Evolutionary conservation across 768 basidiomycete species (phyloP).

Genomic region (Cubamyces lactineus): DNA sequence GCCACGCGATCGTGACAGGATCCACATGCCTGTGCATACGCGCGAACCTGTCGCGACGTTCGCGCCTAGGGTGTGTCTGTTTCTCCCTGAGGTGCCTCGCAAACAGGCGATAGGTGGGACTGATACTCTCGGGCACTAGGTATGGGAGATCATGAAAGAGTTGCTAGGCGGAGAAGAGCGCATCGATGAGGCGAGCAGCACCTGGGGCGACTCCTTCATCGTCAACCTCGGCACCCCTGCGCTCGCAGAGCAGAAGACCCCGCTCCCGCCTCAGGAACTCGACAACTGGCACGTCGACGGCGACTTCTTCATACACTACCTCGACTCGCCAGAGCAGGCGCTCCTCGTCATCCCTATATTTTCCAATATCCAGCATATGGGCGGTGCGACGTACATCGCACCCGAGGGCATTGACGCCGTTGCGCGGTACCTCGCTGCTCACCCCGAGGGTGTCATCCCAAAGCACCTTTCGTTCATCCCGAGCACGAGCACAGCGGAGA

Average conservation of each 20-base stretch:
- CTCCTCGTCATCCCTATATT: slow-evolving; percentile 65
- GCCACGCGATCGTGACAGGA: slow-evolving; percentile 44
- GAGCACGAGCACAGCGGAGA: slow-evolving; percentile 41
- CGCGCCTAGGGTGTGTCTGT: slow-evolving; percentile 49
- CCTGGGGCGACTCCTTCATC: slow-evolving; percentile 65
- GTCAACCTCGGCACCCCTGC: slow-evolving; percentile 60
- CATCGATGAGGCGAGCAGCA: slow-evolving; percentile 49
- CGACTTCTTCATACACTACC: slow-evolving; percentile 63
- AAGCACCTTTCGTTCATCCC: slow-evolving; percentile 51
- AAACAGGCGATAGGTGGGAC: neutral
- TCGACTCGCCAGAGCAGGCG: slow-evolving; percentile 69
- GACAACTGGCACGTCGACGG: slow-evolving; percentile 70
- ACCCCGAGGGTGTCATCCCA: slow-evolving; percentile 56
- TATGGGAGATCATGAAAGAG: slow-evolving; percentile 64
- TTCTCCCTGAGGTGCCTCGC: neutral
- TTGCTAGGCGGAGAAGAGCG: slow-evolving; percentile 63
- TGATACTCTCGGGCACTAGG: slow-evolving; percentile 35
- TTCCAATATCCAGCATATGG: slow-evolving; percentile 55
- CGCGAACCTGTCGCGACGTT: slow-evolving; percentile 50
- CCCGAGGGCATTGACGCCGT: slow-evolving; percentile 56
- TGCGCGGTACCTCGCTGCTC: slow-evolving; percentile 52
- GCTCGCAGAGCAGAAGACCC: slow-evolving; percentile 11
- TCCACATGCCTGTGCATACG: slow-evolving; percentile 59
- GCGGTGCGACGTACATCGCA: slow-evolving; percentile 63
- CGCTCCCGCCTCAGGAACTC: slow-evolving; percentile 45